Base-by-base conservation (phyloP, 2,329 filamentous ascomycete genomes). In the Westerdykella aurantiaca region DNA sequence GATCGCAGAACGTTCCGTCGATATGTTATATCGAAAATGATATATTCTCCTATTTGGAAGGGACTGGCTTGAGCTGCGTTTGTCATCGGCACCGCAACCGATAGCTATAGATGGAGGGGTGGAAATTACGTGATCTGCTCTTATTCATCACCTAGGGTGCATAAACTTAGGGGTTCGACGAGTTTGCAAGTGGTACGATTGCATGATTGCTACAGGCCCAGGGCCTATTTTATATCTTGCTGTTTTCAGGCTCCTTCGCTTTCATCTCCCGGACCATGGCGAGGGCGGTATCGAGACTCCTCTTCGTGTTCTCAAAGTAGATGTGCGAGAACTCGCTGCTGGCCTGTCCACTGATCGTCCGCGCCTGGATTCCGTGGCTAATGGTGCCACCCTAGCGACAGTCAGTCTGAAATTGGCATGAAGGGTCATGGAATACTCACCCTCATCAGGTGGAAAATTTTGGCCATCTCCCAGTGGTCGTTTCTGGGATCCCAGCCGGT, bases 401-500 rank as follows among this genome's bases (percentile, higher is more conserved):
- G 14, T 42, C 35, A 45, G 35, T 33, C 31, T 14, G n/a, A 35
- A 35, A 12, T 35, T 12, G 6, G 5, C 33, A 18, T 7, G 17
- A 38, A 17, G n/a, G 21, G 12, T 6, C 21, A 14, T 5, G 23
- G 14, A 37, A 34, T 5, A 53, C 58, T 46, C 43, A 61, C 61
- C 42, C 61, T 58, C 60, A 66, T 64, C 46, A 63, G 43, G 49
- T 66, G 59, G 31, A 66, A 66, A 4, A 62, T 49, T 40, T 62
- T 63, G 10, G 60, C 61, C 43, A 64, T 52, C 38, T 66, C 57
- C 62, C 61, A 65, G 34, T 53, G 50, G 47, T 64, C 61, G 38
- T 42, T 37, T 39, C 60, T 56, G 10, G 85, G 80, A 67, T 89
- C 77, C 77, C 86, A 94, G n/a, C 83, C 84, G 1, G 82, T 79